A percentile compares a stretch with the other conserved stretches of the same genome.
These are phyloP conservation scores for Fusarium sp. DNA, from an alignment of 2,329 filamentous ascomycete species.

Conservation along the genomic window DNA sequence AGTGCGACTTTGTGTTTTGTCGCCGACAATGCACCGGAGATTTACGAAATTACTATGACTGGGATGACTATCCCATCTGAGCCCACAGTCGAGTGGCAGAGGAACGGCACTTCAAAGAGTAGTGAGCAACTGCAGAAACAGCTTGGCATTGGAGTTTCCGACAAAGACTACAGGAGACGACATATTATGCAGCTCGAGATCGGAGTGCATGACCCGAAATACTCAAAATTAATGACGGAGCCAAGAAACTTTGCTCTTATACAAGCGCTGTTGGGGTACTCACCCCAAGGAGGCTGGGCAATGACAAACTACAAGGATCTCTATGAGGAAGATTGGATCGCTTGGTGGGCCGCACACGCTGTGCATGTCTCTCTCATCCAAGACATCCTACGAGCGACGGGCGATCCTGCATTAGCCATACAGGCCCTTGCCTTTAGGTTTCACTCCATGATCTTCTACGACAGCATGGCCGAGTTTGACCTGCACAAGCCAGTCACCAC, in stretches of 20 bases:
- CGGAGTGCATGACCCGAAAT: background rate
- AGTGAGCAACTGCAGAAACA: background rate
- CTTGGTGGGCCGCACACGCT: background rate
- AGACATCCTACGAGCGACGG: background rate
- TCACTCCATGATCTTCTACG: constrained; percentile 2
- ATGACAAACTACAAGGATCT: background rate
- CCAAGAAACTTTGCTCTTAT: background rate
- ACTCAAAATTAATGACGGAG: background rate
- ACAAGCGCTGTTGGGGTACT: background rate
- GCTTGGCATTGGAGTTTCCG: background rate
- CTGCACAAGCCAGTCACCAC: background rate
- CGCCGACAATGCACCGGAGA: rapidly evolving
- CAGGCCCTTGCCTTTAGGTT: background rate
- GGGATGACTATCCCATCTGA: background rate
- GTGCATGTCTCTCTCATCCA: constrained; percentile 5
- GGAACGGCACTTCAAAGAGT: background rate
- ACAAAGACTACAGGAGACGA: background rate
- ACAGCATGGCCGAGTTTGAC: background rate
- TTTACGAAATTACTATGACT: background rate
- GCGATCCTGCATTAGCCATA: background rate
- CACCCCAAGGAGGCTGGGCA: background rate
- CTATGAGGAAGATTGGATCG: too few species aligned
- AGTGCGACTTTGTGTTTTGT: background rate
- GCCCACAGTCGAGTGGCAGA: background rate
- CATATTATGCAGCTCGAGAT: background rate